Conservation (phyloP, 805 yeast genomes). For the Priceomyces haplophilus region DNA sequence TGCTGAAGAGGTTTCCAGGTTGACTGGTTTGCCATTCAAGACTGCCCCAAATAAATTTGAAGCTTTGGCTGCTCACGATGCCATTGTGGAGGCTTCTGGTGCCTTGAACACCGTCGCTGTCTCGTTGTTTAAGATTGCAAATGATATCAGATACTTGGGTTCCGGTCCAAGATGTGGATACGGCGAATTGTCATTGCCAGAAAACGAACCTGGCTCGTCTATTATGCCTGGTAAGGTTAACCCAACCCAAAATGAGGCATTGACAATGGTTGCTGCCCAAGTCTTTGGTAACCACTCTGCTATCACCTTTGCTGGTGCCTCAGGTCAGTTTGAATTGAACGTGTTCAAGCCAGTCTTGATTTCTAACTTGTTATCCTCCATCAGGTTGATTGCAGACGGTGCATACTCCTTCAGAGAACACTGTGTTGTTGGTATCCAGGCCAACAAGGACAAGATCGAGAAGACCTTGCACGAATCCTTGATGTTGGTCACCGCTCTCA, state of each 20-base stretch:
- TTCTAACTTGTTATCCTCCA: constrained; percentile 81
- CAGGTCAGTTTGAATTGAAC: constrained; percentile 97
- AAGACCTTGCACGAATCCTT: constrained; percentile 90
- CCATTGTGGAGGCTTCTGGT: constrained; percentile 96
- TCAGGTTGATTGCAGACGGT: constrained; percentile 89
- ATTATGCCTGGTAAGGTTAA: constrained; percentile 99
- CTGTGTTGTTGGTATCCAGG: constrained; percentile 92
- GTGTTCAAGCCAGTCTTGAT: constrained; percentile 97
- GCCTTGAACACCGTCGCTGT: constrained; percentile 94
- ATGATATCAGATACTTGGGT: constrained; percentile 96
- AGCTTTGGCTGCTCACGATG: constrained; percentile 98
- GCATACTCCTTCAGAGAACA: constrained; percentile 83
- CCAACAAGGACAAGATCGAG: constrained; percentile 82
- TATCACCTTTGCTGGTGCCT: constrained; percentile 96
- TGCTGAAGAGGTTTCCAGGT: constrained; percentile 79
- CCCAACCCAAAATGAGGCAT: constrained; percentile 98
- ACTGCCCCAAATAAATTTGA: constrained; percentile 99
- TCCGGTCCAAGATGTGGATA: constrained; percentile 99
- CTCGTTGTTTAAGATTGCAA: constrained; percentile 92
- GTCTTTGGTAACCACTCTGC: constrained; percentile 96
- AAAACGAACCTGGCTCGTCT: constrained; percentile 98
- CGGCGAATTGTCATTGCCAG: constrained; percentile 93
- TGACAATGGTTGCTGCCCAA: constrained; percentile 97
- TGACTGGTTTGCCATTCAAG: constrained; percentile 84
- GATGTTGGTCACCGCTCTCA: constrained; percentile 97